Evolutionary conservation across 2,329 filamentous ascomycete species (phyloP), one percentile per base, ranked within the genome.

Genomic region (Trichoderma arundinaceum): DNA sequence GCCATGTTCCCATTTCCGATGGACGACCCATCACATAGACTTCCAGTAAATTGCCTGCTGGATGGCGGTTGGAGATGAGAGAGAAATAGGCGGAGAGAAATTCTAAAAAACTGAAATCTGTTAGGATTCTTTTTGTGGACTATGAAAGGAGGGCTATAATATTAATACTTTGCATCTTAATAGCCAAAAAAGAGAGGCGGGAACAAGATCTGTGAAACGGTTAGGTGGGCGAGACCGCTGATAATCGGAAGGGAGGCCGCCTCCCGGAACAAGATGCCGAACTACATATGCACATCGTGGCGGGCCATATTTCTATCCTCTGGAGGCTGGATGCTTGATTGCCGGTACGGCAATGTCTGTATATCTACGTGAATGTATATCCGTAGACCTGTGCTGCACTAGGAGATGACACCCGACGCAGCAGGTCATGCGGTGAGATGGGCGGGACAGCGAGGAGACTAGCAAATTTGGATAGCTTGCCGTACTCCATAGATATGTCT

Each of bases 401-500:
- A 17, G 43, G 28, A 28, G 22, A 28, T 28, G 22, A 28, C 22
- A 28, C 22, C 52, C 13, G 38, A 28, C 35, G 52, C 35, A 15
- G 39, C 17, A 41, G 52, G 43, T 49, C 57, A 49, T 35, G 33
- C 17, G 57, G 49, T 19, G 5, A 12, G 43, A 32, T 62, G 59
- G 59, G 38, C 22, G 53, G 43, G 12, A 43, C 13, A 28, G 38
- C 22, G 12, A 32, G 4, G 22, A 33, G 10, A 46, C 32, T 59
- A 17, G 43, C 57, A 22, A 39, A 39, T 39, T 32, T 28, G 39
- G 59, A 41, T 41, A 43, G 46, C 59, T 32, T 41, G 39, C 22
- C n/a, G 48, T 52, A 19, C 38, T 38, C 43, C 39, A 13, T 52
- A 39, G 5, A 35, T 33, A 53, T 62, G 59, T 62, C 59, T 62